Evolutionary conservation across 768 basidiomycete genomes (phyloP), one percentile per base, ranked within the genome.

Genomic region (Baorangia bicolor): DNA sequence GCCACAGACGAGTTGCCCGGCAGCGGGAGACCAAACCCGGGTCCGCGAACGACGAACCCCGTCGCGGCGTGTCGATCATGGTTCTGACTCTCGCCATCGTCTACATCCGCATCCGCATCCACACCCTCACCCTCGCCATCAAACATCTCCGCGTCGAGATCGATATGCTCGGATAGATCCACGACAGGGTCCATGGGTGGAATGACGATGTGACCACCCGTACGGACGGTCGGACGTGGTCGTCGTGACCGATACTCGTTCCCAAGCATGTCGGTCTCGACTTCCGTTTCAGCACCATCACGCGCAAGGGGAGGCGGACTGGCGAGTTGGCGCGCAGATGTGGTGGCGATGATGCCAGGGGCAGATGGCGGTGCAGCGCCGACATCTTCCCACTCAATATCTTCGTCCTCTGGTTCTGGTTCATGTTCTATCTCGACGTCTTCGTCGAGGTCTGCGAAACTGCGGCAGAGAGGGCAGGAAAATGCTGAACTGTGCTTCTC

Each of bases 361-460:
- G 7, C 40, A 3, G 55, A 31, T 10, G 56, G 23, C 2, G 51
- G 46, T 14, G 45, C 44, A 13, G 10, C 33, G 8, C 31, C 46
- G 3, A 59, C 51, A 16, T 64, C 62, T 40, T 64, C 71, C 60
- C 66, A 61, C 2, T 66, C 67, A 5, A 58, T n/a, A 16, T 65
- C 69, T 10, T 68, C 61, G 28, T 69, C 72, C 39, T 73, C 71
- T 21, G 49, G 60, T 23, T 64, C 71, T 1, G 35, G 61, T 38
- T 77, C 77, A 14, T 71, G 56, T 20, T 88, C 87, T 0, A 84
- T 75, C 60, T 98, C 96, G 46, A 97, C 95, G 67, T 98, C 96
- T 53, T 93, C 94, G 46, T 98, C 94, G 18, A 99, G 82, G 69
- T 98, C 89, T 14, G 94, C 94, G 64, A 89, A 99, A 0, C 94